Evolutionary conservation across 2,329 filamentous ascomycete species (phyloP).

Genomic region (Phaeophleospora eucalypticola): DNA sequence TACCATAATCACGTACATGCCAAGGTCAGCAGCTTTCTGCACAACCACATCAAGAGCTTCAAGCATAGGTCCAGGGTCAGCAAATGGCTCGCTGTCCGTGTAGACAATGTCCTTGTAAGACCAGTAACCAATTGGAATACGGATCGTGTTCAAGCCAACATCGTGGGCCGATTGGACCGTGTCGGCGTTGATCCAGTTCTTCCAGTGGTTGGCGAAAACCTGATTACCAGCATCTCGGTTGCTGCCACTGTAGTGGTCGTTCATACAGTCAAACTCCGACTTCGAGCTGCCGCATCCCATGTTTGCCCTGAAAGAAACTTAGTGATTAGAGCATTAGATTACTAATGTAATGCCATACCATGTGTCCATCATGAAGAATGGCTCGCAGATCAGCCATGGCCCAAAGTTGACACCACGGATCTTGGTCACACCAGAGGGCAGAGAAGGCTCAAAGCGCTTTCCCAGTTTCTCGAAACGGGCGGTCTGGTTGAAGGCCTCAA

Average conservation of each 20-base stretch:
- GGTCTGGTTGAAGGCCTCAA: constrained; percentile 9
- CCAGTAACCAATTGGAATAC: constrained; percentile 12
- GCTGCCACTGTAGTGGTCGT: constrained; percentile 9
- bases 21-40: constrained; percentile 5
- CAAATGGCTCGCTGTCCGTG: constrained; percentile 4
- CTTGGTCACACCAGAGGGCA: constrained; percentile 9
- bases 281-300: constrained; percentile 8
- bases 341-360: constrained; percentile 5
- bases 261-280: constrained; percentile 12
- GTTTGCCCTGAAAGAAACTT: constrained; percentile 4
- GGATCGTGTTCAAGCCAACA: constrained; percentile 12
- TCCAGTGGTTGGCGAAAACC: constrained; percentile 9
- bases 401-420: constrained; percentile 12
- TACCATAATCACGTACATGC: constrained; percentile 12
- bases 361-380: constrained; percentile 4
- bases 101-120: constrained; percentile 7
- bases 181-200: constrained; percentile 8
- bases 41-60: constrained; percentile 9
- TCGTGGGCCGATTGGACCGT: constrained; percentile 7
- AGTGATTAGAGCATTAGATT: no score
- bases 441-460: constrained; percentile 6
- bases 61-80: constrained; percentile 4
- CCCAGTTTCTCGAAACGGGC: constrained; percentile 7
- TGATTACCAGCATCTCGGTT: constrained; percentile 5
- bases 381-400: constrained; percentile 8